phyloP scores from a whole-genome alignment of 2,329 filamentous ascomycete genomes.

The Trichothecium sympodiale region DNA sequence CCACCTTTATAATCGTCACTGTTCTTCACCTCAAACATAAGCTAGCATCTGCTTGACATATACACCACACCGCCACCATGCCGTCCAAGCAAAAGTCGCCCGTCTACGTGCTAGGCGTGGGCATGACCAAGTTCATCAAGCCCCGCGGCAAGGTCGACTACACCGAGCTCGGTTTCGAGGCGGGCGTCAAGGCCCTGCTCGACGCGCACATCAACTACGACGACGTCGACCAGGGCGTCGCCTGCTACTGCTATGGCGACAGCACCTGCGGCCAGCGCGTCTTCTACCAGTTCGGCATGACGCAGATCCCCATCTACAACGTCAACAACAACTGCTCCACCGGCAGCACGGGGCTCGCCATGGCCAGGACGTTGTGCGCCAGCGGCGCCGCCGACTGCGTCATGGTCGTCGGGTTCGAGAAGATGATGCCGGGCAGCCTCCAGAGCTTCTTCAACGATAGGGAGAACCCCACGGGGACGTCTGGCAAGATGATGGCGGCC shows the following conservation, averaged over 20 bases:
- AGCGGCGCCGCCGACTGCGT: constrained; percentile 79
- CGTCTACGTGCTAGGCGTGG: constrained; percentile 87
- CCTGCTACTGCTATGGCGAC: constrained; percentile 98
- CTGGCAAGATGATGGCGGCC: constrained; percentile 66
- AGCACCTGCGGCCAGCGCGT: constrained; percentile 90
- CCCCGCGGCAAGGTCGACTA: constrained; percentile 90
- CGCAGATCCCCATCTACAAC: constrained; percentile 90
- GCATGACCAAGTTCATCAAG: constrained; percentile 99
- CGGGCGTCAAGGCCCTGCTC: constrained; percentile 75
- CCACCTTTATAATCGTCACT: neutral
- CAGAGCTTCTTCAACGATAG: constrained; percentile 79
- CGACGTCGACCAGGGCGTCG: constrained; percentile 86
- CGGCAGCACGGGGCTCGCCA: constrained; percentile 79
- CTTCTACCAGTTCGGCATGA: constrained; percentile 99
- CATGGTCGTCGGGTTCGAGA: constrained; percentile 90
- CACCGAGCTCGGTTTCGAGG: constrained; percentile 87
- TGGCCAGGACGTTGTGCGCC: constrained; percentile 70
- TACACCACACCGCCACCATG: constrained; percentile 23
- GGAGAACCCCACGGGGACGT: constrained; percentile 64
- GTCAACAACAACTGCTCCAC: constrained; percentile 99
- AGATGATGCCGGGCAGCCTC: constrained; percentile 90
- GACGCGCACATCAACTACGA: constrained; percentile 91
- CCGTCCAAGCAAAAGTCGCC: constrained; percentile 38
- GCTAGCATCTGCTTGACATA: neutral
- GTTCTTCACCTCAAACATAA: neutral